Conservation (phyloP, 192 early-diverging fungal genomes). For the Linnemannia hyalina region DNA sequence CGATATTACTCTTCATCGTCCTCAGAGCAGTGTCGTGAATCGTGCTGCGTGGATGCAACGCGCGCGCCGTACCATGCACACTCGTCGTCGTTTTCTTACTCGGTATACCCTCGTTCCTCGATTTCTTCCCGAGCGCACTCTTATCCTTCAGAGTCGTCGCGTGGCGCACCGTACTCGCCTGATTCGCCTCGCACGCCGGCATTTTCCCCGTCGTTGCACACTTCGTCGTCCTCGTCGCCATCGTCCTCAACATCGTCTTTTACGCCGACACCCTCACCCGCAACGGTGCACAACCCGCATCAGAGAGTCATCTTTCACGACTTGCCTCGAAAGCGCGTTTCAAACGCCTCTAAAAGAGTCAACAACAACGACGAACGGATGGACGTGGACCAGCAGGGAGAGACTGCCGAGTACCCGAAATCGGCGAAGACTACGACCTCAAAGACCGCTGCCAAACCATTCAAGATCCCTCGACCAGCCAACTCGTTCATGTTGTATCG, state of each 20-base stretch:
- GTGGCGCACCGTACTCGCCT: neutral
- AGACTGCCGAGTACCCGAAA: neutral
- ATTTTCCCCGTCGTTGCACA: neutral
- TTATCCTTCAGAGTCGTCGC: neutral
- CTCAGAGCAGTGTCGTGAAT: neutral
- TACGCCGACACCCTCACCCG: neutral
- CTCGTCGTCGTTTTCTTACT: neutral
- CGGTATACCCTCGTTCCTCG: neutral
- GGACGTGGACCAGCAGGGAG: neutral
- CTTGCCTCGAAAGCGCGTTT: neutral
- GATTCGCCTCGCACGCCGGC: neutral
- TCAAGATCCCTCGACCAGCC: constrained; percentile 37
- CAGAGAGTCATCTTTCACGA: neutral
- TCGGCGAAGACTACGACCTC: neutral
- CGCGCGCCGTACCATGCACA: neutral
- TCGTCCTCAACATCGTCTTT: neutral
- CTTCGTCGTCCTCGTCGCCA: neutral
- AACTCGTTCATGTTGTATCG: constrained; percentile 48
- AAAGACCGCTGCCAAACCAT: neutral
- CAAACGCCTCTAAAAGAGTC: neutral
- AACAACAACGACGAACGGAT: neutral
- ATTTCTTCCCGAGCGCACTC: neutral
- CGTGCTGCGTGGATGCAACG: neutral
- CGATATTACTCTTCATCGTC: neutral
- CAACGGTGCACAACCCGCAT: neutral